phyloP scores from a whole-genome alignment of 2,329 filamentous ascomycete species.

The Ophiocordyceps robertsii region DNA sequence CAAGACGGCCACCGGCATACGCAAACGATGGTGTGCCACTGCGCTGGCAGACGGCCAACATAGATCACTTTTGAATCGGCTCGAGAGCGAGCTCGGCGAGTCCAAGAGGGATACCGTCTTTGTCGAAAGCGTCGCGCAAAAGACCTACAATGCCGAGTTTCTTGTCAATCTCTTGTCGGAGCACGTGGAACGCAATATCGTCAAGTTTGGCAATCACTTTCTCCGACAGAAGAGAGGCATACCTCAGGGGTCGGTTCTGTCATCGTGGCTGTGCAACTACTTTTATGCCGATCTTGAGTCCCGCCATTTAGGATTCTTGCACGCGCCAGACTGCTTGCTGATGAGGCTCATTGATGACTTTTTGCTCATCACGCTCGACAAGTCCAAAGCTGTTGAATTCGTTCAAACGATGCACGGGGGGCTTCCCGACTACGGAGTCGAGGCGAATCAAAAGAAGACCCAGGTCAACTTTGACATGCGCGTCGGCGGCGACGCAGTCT shows the following conservation, averaged over 20 bases:
- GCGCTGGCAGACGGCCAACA: slow-evolving; percentile 31
- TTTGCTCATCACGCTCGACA: slow-evolving; percentile 66
- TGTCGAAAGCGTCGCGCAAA: slow-evolving; percentile 52
- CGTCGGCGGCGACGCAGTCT: slow-evolving; percentile 38
- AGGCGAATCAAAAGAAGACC: slow-evolving; percentile 65
- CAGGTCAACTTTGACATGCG: slow-evolving; percentile 67
- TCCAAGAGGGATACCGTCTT: slow-evolving; percentile 60
- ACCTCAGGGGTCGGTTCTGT: slow-evolving; percentile 83
- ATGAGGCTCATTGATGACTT: slow-evolving; percentile 88
- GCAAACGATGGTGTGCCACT: slow-evolving; percentile 36
- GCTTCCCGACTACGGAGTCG: slow-evolving; percentile 65
- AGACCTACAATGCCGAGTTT: slow-evolving; percentile 38
- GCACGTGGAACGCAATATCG: slow-evolving; percentile 73
- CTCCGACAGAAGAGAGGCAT: slow-evolving; percentile 84
- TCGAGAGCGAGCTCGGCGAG: slow-evolving; percentile 24
- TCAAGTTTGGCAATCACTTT: slow-evolving; percentile 78
- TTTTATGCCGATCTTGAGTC: slow-evolving; percentile 85
- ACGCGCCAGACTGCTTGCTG: slow-evolving; percentile 44
- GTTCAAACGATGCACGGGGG: slow-evolving; percentile 69
- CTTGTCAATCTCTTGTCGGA: slow-evolving; percentile 60
- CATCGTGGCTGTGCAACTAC: slow-evolving; percentile 80
- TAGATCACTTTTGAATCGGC: slow-evolving; percentile 28
- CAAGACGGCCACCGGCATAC: slow-evolving; percentile 15
- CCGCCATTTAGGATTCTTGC: slow-evolving; percentile 54
- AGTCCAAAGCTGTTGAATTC: slow-evolving; percentile 55